Evolutionary conservation across 2,329 filamentous ascomycete genomes (phyloP).

Genomic region (Juglanconis sp.): DNA sequence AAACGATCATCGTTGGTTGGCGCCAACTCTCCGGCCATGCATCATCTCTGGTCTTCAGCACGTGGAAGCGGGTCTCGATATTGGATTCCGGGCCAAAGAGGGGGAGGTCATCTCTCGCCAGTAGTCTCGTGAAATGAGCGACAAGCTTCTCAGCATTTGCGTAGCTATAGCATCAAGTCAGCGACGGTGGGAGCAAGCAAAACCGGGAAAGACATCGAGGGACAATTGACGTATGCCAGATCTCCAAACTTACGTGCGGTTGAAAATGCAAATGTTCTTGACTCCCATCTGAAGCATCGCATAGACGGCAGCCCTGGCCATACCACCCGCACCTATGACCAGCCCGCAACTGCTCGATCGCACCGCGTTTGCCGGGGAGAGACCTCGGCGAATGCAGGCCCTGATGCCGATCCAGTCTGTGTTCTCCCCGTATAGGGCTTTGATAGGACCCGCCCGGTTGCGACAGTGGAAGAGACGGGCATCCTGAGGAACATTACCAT

Average conservation of each 20-base stretch:
- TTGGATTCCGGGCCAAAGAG: constrained; percentile 39
- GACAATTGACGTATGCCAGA: not conserved
- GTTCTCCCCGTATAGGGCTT: constrained; percentile 73
- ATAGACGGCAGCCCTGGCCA: constrained; percentile 76
- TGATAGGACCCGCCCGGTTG: constrained; percentile 63
- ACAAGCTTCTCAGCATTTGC: constrained; percentile 66
- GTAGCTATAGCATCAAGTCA: constrained; percentile 18
- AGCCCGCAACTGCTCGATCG: constrained; percentile 53
- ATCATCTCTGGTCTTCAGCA: constrained; percentile 56
- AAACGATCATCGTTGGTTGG: constrained; percentile 70
- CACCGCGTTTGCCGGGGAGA: constrained; percentile 69
- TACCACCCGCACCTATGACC: constrained; percentile 66
- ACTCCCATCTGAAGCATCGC: constrained; percentile 76
- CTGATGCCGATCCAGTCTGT: constrained; percentile 80
- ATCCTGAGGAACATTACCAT: constrained; percentile 55
- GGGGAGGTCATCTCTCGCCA: constrained; percentile 41
- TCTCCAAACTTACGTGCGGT: constrained; percentile 50
- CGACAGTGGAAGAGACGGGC: constrained; percentile 51
- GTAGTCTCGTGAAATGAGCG: constrained; percentile 62
- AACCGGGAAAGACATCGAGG: not conserved
- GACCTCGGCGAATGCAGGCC: constrained; percentile 66
- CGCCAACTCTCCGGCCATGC: constrained; percentile 63
- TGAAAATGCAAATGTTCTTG: constrained; percentile 71
- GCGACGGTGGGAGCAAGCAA: not conserved
- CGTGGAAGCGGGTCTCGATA: constrained; percentile 47